Conservation (phyloP, 371 early-diverging fungal genomes). For the Haplosporangium sp. region DNA sequence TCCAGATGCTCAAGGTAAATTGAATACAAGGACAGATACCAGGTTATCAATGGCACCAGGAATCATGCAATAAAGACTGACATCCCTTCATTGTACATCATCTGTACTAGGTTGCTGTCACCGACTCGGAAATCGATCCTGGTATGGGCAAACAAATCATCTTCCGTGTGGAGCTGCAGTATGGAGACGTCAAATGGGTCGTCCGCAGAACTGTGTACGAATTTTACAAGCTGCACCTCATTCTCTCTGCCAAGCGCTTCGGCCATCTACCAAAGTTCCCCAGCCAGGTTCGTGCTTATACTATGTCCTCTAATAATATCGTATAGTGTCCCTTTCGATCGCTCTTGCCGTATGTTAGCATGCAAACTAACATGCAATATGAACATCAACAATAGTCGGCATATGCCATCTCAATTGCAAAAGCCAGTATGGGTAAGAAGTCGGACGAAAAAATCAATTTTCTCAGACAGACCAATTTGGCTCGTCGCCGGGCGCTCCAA, state of each 20-base stretch:
- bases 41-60: neutral
- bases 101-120: constrained; percentile 59
- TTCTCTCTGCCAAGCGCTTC: constrained; percentile 63
- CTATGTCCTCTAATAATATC: neutral
- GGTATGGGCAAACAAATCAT: constrained; percentile 51
- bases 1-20: constrained; percentile 42
- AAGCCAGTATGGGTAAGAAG: constrained; percentile 35
- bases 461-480: constrained; percentile 57
- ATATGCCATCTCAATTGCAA: constrained; percentile 28
- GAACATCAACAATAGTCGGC: constrained; percentile 6
- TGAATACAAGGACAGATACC: neutral
- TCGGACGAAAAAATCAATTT: constrained; percentile 18
- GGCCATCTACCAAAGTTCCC: constrained; percentile 67
- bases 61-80: no score
- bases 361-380: neutral
- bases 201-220: constrained; percentile 76
- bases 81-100: neutral
- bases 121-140: constrained; percentile 64
- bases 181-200: constrained; percentile 87
- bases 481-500: constrained; percentile 73
- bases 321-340: neutral
- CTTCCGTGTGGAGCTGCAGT: constrained; percentile 79
- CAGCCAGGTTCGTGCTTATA: constrained; percentile 49
- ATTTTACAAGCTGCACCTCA: constrained; percentile 76
- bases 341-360: no score